Percentiles rank a stretch among this genome's conserved stretches.
Evolutionary conservation across 2,329 filamentous ascomycete genomes (phyloP).

Genomic region (Calonectria honghensis): DNA sequence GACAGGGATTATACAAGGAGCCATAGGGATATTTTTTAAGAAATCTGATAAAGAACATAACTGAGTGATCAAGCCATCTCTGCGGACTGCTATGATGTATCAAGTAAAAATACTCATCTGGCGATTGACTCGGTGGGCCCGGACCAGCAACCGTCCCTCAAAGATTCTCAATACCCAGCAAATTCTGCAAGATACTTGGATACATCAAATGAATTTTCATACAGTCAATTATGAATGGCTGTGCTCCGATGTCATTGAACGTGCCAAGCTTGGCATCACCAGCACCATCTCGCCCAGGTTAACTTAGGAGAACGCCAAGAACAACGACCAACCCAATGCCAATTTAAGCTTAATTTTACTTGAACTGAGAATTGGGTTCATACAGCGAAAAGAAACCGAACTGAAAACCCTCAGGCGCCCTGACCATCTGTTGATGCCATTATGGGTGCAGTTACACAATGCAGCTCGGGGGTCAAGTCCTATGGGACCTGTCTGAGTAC

Average conservation of each 20-base stretch:
- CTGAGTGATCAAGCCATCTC: background rate
- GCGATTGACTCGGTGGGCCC: too few species aligned
- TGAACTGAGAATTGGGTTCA: background rate
- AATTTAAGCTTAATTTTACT: conserved; percentile 9
- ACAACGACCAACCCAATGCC: too few species aligned
- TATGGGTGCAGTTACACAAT: background rate
- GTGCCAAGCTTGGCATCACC: background rate
- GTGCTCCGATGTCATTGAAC: too few species aligned
- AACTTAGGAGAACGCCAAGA: too few species aligned
- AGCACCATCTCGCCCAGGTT: background rate
- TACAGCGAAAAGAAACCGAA: background rate
- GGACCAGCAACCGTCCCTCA: too few species aligned
- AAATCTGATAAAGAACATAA: background rate
- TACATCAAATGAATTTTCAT: too few species aligned
- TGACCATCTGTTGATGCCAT: background rate
- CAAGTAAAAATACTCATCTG: background rate
- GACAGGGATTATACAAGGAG: background rate
- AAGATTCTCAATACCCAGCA: background rate
- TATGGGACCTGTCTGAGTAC: background rate
- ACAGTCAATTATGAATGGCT: too few species aligned
- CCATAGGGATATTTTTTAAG: background rate
- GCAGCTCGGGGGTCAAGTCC: background rate
- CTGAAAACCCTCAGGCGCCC: background rate
- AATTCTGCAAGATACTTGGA: background rate
- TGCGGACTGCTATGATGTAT: background rate